Conservation (phyloP, 139 green algal genomes). For the Tetradesmus lagerheimii region DNA sequence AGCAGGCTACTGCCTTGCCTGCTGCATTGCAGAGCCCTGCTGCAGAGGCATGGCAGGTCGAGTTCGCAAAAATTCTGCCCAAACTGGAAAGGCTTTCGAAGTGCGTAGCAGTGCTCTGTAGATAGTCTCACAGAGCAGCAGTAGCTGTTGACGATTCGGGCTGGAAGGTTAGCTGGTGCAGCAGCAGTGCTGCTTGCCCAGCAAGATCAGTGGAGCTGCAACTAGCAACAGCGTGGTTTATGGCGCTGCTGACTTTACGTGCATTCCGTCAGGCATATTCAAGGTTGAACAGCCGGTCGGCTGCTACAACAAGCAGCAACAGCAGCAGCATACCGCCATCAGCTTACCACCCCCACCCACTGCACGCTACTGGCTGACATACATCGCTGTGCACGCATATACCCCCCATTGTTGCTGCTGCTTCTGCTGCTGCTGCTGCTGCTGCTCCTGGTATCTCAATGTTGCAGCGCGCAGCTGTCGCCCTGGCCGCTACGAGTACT, state of each 20-base stretch:
- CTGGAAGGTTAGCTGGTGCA: not conserved
- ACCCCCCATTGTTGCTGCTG: not conserved
- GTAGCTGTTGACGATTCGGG: no score
- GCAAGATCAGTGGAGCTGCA: no score
- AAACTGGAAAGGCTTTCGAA: slow-evolving; percentile 53
- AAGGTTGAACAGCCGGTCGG: no score
- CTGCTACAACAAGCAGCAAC: not conserved
- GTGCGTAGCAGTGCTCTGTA: not conserved
- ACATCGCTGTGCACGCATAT: not conserved
- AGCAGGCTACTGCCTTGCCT: not conserved
- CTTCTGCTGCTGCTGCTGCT: not conserved
- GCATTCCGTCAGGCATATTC: no score
- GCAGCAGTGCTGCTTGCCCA: slow-evolving; percentile 16
- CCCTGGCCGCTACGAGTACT: slow-evolving; percentile 70
- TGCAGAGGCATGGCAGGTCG: slow-evolving; percentile 57
- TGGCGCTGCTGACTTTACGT: no score
- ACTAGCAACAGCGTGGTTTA: no score
- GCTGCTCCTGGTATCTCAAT: not conserved
- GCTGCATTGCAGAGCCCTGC: not conserved
- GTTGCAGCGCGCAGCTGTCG: not conserved
- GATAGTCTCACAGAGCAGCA: no score
- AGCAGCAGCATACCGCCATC: no score
- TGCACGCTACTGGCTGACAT: no score
- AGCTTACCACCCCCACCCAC: no score
- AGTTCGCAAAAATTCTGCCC: slow-evolving; percentile 49